These are phyloP conservation scores for Peronospora belbahrii DNA, from an alignment of 352 stramenopile species.

Conservation along the genomic window DNA sequence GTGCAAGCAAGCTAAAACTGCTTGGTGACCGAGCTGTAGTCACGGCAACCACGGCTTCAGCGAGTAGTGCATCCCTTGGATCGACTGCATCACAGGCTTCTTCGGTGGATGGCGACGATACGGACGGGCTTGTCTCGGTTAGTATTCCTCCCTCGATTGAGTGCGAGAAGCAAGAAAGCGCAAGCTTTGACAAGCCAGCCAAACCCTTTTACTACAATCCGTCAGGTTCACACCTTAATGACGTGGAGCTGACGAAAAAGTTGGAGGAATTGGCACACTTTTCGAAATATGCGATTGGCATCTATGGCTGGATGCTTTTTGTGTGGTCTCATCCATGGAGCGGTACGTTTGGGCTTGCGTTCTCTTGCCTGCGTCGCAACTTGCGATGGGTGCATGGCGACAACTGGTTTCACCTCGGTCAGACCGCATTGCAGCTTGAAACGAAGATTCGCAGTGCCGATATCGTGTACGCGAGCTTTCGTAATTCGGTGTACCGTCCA, in stretches of 20 bases:
- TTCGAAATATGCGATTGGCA: slow-evolving; percentile 80
- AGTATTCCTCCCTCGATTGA: slow-evolving; percentile 25
- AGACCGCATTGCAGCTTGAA: slow-evolving; percentile 77
- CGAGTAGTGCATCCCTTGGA: slow-evolving; percentile 6
- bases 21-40: background rate
- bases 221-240: slow-evolving; percentile 28
- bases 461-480: slow-evolving; percentile 79
- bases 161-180: slow-evolving; percentile 8
- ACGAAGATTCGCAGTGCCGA: slow-evolving; percentile 49
- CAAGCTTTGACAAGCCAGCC: slow-evolving; percentile 2
- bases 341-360: slow-evolving; percentile 62
- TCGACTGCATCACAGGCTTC: slow-evolving; percentile 18
- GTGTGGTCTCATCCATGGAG: slow-evolving; percentile 86
- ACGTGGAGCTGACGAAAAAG: slow-evolving; percentile 38
- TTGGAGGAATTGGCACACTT: slow-evolving; percentile 72
- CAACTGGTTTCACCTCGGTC: slow-evolving; percentile 76
- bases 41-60: background rate
- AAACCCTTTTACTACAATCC: slow-evolving; percentile 34
- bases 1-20: slow-evolving; percentile 16
- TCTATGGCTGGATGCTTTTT: slow-evolving; percentile 88
- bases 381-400: slow-evolving; percentile 70
- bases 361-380: slow-evolving; percentile 63
- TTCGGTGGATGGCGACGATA: slow-evolving; percentile 17
- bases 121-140: slow-evolving; percentile 41
- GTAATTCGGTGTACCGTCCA: slow-evolving; percentile 72